phyloP scores from a whole-genome alignment of 306 rosid species.

The Vigna angularis region DNA sequence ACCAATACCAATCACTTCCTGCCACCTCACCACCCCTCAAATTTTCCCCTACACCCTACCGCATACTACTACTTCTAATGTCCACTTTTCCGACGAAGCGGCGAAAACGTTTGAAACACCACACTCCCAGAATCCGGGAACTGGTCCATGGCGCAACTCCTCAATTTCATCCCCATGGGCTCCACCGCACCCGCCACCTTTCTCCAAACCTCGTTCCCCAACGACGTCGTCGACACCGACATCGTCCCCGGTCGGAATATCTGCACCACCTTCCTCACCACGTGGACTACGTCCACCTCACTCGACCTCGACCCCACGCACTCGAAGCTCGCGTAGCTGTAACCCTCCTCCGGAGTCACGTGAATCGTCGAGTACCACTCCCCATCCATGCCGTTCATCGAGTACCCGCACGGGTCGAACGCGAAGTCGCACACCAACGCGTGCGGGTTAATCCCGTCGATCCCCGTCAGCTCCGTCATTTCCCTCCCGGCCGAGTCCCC shows the following conservation, averaged over 20 bases:
- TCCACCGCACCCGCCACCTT: constrained; percentile 67
- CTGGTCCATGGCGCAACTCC: constrained; percentile 73
- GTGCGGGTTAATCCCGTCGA: constrained; percentile 56
- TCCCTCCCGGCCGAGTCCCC: constrained; percentile 72
- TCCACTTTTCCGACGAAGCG: constrained; percentile 63
- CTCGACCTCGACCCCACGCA: constrained; percentile 55
- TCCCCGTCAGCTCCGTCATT: constrained; percentile 73
- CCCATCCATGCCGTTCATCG: constrained; percentile 79
- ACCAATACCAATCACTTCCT: constrained; percentile 43
- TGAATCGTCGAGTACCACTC: constrained; percentile 87
- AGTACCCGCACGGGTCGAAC: constrained; percentile 87
- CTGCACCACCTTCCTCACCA: constrained; percentile 72
- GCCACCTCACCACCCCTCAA: constrained; percentile 49
- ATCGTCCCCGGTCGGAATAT: constrained; percentile 84
- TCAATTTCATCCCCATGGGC: constrained; percentile 69
- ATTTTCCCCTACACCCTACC: constrained; percentile 53
- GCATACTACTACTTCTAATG: constrained; percentile 25
- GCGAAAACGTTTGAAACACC: constrained; percentile 73
- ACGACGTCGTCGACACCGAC: constrained; percentile 71
- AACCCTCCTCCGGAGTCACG: constrained; percentile 90
- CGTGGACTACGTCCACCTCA: constrained; percentile 49
- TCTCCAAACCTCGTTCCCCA: constrained; percentile 59
- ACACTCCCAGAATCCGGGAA: constrained; percentile 78
- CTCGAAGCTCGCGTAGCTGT: constrained; percentile 86
- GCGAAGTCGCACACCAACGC: constrained; percentile 79